Percentiles rank a stretch among this genome's conserved stretches.
Evolutionary conservation across 768 basidiomycete species (phyloP).

Genomic region (Amanita subjunquillea): DNA sequence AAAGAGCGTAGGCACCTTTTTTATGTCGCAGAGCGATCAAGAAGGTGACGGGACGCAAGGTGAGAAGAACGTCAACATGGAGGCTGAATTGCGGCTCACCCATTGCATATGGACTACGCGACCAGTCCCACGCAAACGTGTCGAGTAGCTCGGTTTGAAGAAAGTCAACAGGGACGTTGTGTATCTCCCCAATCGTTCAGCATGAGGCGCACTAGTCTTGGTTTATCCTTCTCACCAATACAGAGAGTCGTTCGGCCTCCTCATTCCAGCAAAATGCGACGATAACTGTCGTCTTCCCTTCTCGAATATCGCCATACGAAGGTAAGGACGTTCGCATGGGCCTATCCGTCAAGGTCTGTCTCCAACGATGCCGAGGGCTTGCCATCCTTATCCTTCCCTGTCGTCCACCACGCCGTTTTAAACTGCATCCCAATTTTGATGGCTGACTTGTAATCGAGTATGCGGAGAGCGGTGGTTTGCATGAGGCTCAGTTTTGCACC

Average conservation of each 20-base stretch:
- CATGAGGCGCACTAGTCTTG: neutral
- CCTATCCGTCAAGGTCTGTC: neutral
- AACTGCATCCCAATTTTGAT: neutral
- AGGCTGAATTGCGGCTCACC: neutral
- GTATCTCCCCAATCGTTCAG: neutral
- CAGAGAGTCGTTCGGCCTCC: neutral
- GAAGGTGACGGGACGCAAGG: neutral
- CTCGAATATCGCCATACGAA: neutral
- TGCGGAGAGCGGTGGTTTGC: neutral
- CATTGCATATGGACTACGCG: neutral
- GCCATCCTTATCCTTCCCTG: constrained; percentile 14
- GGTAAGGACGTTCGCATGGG: neutral
- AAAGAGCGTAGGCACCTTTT: constrained; percentile 22
- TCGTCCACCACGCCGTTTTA: constrained; percentile 7
- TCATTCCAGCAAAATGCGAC: neutral
- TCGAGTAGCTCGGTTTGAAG: neutral
- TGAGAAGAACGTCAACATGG: neutral
- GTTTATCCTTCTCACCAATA: neutral
- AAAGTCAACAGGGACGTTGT: neutral
- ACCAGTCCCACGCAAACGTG: neutral
- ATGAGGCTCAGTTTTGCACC: constrained; percentile 12
- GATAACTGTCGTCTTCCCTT: neutral
- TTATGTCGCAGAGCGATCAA: neutral
- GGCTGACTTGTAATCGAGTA: neutral
- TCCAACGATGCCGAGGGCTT: neutral